Conservation (phyloP, 495 filamentous ascomycete genomes). For the Penicillium egyptiacum region DNA sequence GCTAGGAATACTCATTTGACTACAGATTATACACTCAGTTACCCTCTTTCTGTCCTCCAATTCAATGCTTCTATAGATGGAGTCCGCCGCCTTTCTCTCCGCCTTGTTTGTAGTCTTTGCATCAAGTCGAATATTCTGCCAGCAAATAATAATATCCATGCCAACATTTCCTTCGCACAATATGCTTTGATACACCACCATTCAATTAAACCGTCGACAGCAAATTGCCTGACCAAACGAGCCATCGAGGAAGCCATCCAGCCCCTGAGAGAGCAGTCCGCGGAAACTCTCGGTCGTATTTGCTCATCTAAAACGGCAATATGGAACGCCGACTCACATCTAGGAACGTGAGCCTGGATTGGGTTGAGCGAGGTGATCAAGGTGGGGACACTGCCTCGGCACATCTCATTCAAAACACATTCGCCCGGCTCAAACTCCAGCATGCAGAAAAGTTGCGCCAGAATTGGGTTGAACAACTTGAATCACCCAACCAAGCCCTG, state of each 20-base stretch:
- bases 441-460: slow-evolving; percentile 68
- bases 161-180: neutral
- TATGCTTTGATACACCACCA: neutral
- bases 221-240: neutral
- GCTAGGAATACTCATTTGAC: neutral
- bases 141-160: neutral
- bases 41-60: neutral
- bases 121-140: slow-evolving; percentile 1
- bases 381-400: slow-evolving; percentile 70
- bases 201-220: neutral
- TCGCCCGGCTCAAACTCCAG: slow-evolving; percentile 71
- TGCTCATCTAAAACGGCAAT: neutral
- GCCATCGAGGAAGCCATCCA: neutral
- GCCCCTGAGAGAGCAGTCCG: neutral
- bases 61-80: neutral
- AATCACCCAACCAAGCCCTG: slow-evolving; percentile 89
- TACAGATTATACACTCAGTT: neutral
- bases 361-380: neutral
- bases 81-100: neutral
- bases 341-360: slow-evolving; percentile 2
- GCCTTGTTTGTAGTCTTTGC: neutral
- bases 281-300: neutral
- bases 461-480: slow-evolving; percentile 80
- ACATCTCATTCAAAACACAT: slow-evolving; percentile 73
- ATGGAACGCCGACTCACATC: slow-evolving; percentile 8